Evolutionary conservation across 106 monocot genomes (phyloP).

Genomic region (Acorus gramineus): DNA sequence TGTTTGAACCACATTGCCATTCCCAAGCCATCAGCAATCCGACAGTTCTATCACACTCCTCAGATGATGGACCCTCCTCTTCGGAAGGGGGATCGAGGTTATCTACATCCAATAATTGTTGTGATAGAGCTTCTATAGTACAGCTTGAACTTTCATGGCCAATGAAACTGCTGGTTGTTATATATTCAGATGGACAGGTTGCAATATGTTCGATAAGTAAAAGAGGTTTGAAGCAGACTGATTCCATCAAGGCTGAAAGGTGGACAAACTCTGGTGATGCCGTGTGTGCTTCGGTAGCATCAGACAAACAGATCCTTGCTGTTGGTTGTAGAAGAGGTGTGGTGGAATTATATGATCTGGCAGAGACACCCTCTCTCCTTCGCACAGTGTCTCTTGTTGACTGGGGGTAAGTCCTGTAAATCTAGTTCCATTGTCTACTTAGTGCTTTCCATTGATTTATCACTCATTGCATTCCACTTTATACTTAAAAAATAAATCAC

Average conservation of each 20-base stretch:
- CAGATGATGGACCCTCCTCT: slow-evolving; percentile 9
- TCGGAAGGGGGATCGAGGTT: slow-evolving; percentile 8
- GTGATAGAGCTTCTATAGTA: slow-evolving; percentile 34
- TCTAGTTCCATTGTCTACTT: background rate
- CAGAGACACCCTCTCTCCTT: slow-evolving; percentile 47
- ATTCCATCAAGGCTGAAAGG: slow-evolving; percentile 59
- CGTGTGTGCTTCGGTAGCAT: slow-evolving; percentile 72
- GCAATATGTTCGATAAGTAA: slow-evolving; percentile 71
- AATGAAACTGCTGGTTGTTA: slow-evolving; percentile 59
- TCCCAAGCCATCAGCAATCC: slow-evolving; percentile 12
- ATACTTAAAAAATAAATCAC: no score
- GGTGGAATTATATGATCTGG: slow-evolving; percentile 87
- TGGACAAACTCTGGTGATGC: slow-evolving; percentile 70
- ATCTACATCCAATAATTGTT: slow-evolving; percentile 9
- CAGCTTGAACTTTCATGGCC: slow-evolving; percentile 70
- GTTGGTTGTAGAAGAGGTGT: slow-evolving; percentile 78
- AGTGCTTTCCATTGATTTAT: background rate
- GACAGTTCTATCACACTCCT: slow-evolving; percentile 6
- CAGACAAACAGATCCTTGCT: slow-evolving; percentile 88
- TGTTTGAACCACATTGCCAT: slow-evolving; percentile 37
- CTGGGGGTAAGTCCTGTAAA: slow-evolving; percentile 70
- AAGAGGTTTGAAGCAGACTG: slow-evolving; percentile 65
- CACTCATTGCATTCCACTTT: no score
- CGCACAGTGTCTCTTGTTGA: slow-evolving; percentile 85
- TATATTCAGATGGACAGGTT: slow-evolving; percentile 69